Conservation (phyloP, 2,329 filamentous ascomycete species). For the Graphium sp. region DNA sequence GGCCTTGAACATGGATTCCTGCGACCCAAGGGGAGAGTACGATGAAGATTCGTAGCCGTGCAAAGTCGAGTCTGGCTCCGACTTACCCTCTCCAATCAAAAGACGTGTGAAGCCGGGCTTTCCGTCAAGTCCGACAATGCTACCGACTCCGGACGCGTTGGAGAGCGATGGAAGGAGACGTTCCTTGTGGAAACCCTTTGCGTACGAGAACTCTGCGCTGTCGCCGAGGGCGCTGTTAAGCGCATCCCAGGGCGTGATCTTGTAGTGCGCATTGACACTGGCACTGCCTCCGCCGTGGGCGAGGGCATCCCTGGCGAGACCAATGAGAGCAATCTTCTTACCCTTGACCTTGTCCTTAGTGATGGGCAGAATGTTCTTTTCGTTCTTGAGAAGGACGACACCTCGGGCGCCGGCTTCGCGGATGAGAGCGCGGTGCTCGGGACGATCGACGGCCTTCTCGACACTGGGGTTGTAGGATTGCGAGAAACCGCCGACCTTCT, state of each 20-base stretch:
- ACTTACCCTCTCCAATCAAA: constrained; percentile 12
- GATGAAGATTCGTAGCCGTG: constrained; percentile 11
- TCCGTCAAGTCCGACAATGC: constrained; percentile 14
- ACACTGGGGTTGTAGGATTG: constrained; percentile 5
- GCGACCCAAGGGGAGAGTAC: constrained; percentile 9
- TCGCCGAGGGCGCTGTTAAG: constrained; percentile 11
- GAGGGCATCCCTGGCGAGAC: constrained; percentile 15
- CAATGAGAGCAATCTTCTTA: constrained; percentile 15
- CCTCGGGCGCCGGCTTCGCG: constrained; percentile 21
- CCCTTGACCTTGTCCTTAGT: constrained; percentile 12
- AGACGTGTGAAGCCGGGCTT: constrained; percentile 15
- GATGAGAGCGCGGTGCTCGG: constrained; percentile 10
- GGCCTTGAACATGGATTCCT: constrained; percentile 10
- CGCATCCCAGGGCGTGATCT: neutral
- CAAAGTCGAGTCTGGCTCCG: constrained; percentile 9
- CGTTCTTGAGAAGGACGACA: constrained; percentile 48
- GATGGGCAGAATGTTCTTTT: constrained; percentile 34
- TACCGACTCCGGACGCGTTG: constrained; percentile 9
- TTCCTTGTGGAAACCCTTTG: constrained; percentile 1
- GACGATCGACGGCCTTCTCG: constrained; percentile 8
- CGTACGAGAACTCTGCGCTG: constrained; percentile 9
- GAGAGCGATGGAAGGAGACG: constrained; percentile 6
- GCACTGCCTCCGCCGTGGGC: constrained; percentile 15
- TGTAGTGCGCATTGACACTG: constrained; percentile 1
- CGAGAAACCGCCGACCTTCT: constrained; percentile 9